Conservation (phyloP, 2,329 filamentous ascomycete genomes). For the Cladosporium sp. region DNA sequence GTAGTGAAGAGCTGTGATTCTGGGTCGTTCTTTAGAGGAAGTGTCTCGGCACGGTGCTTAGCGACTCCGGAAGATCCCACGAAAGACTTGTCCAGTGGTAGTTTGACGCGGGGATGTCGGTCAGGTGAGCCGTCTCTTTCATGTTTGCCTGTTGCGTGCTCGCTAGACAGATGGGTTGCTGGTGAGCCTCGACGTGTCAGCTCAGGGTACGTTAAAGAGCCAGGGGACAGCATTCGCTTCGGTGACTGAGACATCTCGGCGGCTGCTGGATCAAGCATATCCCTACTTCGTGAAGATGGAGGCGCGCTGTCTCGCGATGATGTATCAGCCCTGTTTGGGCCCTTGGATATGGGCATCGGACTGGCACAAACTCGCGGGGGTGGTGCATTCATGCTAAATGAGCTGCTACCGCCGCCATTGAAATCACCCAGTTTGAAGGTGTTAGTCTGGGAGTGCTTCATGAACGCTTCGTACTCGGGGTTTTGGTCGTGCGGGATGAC, state of each 20-base stretch:
- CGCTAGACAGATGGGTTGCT: constrained; percentile 36
- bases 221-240: constrained; percentile 46
- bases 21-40: constrained; percentile 34
- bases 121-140: constrained; percentile 28
- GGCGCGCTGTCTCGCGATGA: constrained; percentile 33
- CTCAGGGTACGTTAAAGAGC: constrained; percentile 38
- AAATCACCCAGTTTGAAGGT: constrained; percentile 41
- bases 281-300: constrained; percentile 18
- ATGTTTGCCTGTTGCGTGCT: constrained; percentile 29
- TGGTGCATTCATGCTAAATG: constrained; percentile 34
- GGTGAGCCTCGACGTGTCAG: constrained; percentile 45
- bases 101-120: constrained; percentile 22
- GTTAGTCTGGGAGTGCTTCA: constrained; percentile 61
- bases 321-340: constrained; percentile 4
- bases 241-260: constrained; percentile 37
- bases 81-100: constrained; percentile 26
- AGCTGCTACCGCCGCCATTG: constrained; percentile 20
- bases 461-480: constrained; percentile 77
- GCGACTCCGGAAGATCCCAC: constrained; percentile 13
- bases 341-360: neutral
- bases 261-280: constrained; percentile 23
- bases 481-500: constrained; percentile 70
- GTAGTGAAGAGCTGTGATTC: constrained; percentile 41
- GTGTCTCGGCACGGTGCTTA: constrained; percentile 44
- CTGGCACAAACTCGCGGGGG: neutral